Base-by-base conservation (phyloP, 495 filamentous ascomycete genomes). In the Penicillium bovifimosum region DNA sequence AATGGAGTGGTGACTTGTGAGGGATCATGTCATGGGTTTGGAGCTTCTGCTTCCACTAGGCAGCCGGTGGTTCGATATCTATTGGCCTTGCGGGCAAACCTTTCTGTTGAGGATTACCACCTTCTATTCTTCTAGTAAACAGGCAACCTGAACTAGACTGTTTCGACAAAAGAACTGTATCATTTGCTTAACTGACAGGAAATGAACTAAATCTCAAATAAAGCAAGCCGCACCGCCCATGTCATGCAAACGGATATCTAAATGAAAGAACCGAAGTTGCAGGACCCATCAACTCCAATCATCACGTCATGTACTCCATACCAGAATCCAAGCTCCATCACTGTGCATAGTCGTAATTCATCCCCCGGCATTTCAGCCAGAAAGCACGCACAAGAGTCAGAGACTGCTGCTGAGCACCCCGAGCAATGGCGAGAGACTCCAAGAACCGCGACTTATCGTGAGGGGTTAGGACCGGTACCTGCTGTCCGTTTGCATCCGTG, bases 351-450 rank as follows among this genome's bases (percentile, higher is more conserved):
- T 82, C 77, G 59, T 85, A 86, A 31, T 71, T 76, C n/a, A 81
- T 77, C 5, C 86, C 86, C 11, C 86, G 76, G 63, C 85, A 88
- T 29, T 78, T 77, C 16, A 87, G 66, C 84, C 85, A 91, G 58
- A 90, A 88, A 0, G 84, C 73, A 13, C 79, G 78, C 5, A 87
- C 78, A 17, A 84, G 66, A 27, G 82, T 72, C 50, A 80, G 78
- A 9, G 85, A 87, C 35, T 75, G 68, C 47, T 72, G 68, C 45
- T 56, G 61, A 3, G 72, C 72, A 20, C 86, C 85, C 40, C 87
- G 70, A 29, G 86, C 76, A 55, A 81, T 81, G 17, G 62, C 48
- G 36, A 79, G 52, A 2, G 68, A 71, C 9, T 66, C 62, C 41
- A 74, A 47, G 34, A 73, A 69, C 18, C 64, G 58, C 18, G 72